Evolutionary conservation across 768 basidiomycete genomes (phyloP), one percentile per base, ranked within the genome.

Genomic region (Heimioporus sp.): DNA sequence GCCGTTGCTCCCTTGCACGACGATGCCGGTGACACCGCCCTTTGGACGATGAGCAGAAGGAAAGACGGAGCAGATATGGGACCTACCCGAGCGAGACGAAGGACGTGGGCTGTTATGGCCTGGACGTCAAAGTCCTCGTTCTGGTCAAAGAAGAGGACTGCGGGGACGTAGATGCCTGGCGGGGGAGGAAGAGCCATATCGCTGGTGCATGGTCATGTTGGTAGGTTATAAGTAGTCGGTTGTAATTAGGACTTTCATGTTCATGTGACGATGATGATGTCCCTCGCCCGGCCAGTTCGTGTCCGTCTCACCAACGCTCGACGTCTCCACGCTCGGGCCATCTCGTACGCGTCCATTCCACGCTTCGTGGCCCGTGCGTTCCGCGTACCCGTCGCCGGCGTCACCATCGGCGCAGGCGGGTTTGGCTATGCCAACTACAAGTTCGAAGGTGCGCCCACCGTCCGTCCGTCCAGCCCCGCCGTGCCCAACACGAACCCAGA

Each of bases 371-470:
- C 87, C 0, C 80, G 92, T 41, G 93, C 93, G 0, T 93, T 97
- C 63, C 78, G 88, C 46, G 84, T 97, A 1, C 94, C 94, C 24
- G 79, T 92, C 53, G 93, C 92, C 15, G 92, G 89, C 7, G 88
- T 86, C 34, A 92, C 92, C 2, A 81, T 95, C 21, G 95, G 95
- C 5, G 94, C 89, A 0, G 95, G 95, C 10, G 87, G 92, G 0
- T 73, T 96, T 51, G 92, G 91, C 5, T 98, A 97, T 71, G 95
- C 93, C 19, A 94, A 96, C 68, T 96, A 96, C 76, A 94, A 94
- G 73, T 86, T 96, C 62, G 95, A 98, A 76, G 92, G 95, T 92
- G 54, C 58, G 80, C 70, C 32, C 49, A 1, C 9, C 34, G n/a
- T 5, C 46, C 3, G 21, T 40, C 13, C 13, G 17, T 16, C 32